phyloP scores from a whole-genome alignment of 2,329 filamentous ascomycete species.

The Juglanconis oblonga region DNA sequence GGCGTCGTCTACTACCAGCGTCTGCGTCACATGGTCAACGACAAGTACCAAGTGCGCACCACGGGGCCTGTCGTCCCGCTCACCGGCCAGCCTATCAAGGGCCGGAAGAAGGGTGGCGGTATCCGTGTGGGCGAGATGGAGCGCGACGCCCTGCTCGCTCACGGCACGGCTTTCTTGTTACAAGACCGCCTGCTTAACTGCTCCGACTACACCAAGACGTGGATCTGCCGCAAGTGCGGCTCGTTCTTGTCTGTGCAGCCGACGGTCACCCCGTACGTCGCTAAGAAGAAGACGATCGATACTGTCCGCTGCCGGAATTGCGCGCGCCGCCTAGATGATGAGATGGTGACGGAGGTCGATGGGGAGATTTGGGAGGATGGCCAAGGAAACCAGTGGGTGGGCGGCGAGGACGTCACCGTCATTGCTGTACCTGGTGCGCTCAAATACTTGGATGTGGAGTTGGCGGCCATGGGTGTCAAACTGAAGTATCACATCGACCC shows the following conservation, averaged over 20 bases:
- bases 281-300: constrained; percentile 63
- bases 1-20: constrained; percentile 98
- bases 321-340: constrained; percentile 58
- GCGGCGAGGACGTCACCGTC: constrained; percentile 85
- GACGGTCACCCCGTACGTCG: constrained; percentile 63
- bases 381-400: constrained; percentile 76
- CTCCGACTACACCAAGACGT: constrained; percentile 85
- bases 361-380: constrained; percentile 92
- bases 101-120: constrained; percentile 92
- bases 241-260: constrained; percentile 87
- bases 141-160: constrained; percentile 88
- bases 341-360: constrained; percentile 56
- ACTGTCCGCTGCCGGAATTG: constrained; percentile 79
- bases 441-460: constrained; percentile 89
- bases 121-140: constrained; percentile 99
- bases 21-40: constrained; percentile 98
- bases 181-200: constrained; percentile 97
- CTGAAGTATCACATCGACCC: constrained; percentile 72
- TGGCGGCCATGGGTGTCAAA: constrained; percentile 94
- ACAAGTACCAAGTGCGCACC: constrained; percentile 97
- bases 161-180: constrained; percentile 90
- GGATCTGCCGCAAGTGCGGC: constrained; percentile 86
- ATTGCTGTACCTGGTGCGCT: constrained; percentile 92
- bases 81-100: constrained; percentile 96
- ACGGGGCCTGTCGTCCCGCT: constrained; percentile 88